Evolutionary conservation across 768 basidiomycete genomes (phyloP).

Genomic region (Mycena chlorophos): DNA sequence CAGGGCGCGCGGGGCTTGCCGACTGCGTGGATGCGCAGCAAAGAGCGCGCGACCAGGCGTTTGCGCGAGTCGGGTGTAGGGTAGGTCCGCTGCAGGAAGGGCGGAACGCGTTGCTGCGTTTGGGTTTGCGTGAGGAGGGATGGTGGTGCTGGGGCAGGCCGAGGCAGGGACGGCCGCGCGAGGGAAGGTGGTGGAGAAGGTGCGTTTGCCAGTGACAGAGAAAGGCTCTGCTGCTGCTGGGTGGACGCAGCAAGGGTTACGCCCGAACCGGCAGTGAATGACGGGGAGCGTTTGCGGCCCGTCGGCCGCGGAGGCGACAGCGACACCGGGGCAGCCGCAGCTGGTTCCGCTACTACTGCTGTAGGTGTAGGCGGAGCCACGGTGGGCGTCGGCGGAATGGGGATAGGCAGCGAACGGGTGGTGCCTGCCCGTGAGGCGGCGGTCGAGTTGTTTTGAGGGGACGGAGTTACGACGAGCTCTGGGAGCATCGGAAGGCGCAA

Average conservation of each 20-base stretch:
- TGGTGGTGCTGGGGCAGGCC: neutral
- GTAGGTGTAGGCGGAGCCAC: neutral
- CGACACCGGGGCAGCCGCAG: neutral
- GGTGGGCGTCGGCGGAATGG: no score
- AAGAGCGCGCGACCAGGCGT: constrained; percentile 1
- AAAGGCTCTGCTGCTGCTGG: neutral
- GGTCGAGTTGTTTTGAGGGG: no score
- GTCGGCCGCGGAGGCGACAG: neutral
- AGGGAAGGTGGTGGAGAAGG: neutral
- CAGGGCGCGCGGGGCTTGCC: neutral
- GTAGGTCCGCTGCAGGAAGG: neutral
- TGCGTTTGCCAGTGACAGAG: neutral
- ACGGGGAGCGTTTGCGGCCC: constrained; percentile 1
- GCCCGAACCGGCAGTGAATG: neutral
- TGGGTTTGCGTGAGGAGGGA: neutral
- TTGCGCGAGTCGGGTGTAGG: constrained; percentile 5
- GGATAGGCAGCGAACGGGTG: no score
- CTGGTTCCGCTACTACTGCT: neutral
- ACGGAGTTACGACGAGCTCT: no score
- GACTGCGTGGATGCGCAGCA: constrained; percentile 5
- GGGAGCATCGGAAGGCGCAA: no score
- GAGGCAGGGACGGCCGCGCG: neutral
- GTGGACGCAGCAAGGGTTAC: neutral
- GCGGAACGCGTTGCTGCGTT: neutral
- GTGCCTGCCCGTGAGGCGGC: no score